phyloP scores from a whole-genome alignment of 345 rosid species.

The Lagerstroemia speciosa region DNA sequence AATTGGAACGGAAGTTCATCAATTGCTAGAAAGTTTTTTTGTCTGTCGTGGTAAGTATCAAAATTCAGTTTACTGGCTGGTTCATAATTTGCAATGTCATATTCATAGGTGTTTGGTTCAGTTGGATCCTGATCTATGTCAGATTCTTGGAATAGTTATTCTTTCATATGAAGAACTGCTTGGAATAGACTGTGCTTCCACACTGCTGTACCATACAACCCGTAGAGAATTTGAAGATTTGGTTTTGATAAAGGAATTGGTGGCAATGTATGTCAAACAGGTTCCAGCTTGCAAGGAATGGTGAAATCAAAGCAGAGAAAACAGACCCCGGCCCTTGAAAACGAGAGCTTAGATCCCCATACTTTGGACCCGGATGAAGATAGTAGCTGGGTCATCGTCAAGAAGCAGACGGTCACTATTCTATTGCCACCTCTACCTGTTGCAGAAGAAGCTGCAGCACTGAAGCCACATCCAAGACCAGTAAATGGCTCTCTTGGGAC shows the following conservation, averaged over 20 bases:
- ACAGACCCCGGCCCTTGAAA: neutral
- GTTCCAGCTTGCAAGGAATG: neutral
- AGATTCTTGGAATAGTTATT: neutral
- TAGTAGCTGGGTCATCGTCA: conserved; percentile 14
- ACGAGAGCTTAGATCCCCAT: neutral
- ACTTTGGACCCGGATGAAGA: conserved; percentile 5
- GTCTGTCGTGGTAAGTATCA: neutral
- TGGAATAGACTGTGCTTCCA: neutral
- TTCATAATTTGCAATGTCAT: neutral
- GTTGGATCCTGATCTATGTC: neutral
- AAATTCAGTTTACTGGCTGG: neutral
- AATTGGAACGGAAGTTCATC: neutral
- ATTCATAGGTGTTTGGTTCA: neutral
- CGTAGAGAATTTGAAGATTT: neutral
- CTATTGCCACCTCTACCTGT: conserved; percentile 13
- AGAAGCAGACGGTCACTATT: conserved; percentile 19
- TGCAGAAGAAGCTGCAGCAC: conserved; percentile 4
- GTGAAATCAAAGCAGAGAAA: neutral
- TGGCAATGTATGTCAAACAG: neutral
- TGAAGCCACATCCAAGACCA: conserved; percentile 3
- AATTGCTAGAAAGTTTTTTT: neutral
- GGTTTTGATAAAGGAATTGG: neutral
- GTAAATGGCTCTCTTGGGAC: neutral
- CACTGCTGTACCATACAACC: neutral
- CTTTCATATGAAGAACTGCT: neutral